Base-by-base conservation (phyloP, 2,329 filamentous ascomycete genomes). In the Capronia coronata region DNA sequence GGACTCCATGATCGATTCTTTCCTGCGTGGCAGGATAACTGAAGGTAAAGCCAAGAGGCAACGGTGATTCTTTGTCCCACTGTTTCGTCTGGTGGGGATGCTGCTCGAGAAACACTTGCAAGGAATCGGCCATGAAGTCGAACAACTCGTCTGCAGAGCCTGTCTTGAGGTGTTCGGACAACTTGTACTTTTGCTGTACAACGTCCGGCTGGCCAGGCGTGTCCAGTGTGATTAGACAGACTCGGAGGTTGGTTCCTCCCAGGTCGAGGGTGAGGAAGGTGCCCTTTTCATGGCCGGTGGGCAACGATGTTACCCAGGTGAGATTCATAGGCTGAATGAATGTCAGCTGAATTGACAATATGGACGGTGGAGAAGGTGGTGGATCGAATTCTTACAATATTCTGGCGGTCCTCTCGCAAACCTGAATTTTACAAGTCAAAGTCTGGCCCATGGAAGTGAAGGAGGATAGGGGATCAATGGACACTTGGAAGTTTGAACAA, bases 1-100 rank as follows among this genome's bases (percentile, higher is more conserved):
- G 77, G 32, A 94, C 77, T 59, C 90, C 91, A 68, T 94, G 87
- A 61, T 96, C 87, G 63, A 96, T 90, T 69, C 89, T 91, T 61
- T 94, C 82, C 68, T 96, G 90, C 0, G 87, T 91, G 11, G 88
- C 90, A 1, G 90, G 91, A 67, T 94, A 96, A 3, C 87, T 94
- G 72, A 97, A 97, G 32, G 90, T 96, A 73, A 96, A 96, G 63
- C 90, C 91, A 5, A 96, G 78, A 7, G 87, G 86, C 18, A 87
- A 63, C 56, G 80, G 76, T 40, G 72, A 66, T 52, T 84, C 77
- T 54, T 82, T 77, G 11, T 2, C 22, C 21, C 1, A 14, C 37
- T 3, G 25, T 62, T 77, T 72, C 46, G 71, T 71, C 49, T 82
- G 14, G 7, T 80, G 51, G 63, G 65, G 76, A 66, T 94, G 86